Base-by-base conservation (phyloP, 495 filamentous ascomycete species). In the Beverwykella pulmonaria region DNA sequence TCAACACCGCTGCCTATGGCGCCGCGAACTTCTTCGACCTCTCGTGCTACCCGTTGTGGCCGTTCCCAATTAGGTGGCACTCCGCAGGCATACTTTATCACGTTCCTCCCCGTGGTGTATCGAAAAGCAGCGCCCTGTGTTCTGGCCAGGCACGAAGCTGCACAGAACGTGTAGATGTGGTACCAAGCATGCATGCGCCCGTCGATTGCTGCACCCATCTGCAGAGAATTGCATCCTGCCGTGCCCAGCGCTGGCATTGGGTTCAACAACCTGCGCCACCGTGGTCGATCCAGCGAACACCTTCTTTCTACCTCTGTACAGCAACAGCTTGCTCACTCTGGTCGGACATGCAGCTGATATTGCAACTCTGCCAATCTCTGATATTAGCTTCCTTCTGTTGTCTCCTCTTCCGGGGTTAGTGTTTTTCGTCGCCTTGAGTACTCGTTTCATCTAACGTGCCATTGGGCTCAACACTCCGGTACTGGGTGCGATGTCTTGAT, bases 351-450 rank as follows among this genome's bases (percentile, higher is more conserved):
- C 68, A 67, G 60, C 17, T 60, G 46, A 67, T 64, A 52, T 61
- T 70, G 54, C 68, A 57, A 9, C 57, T 32, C 53, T 32, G 48
- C n/a, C n/a, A n/a, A n/a, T n/a, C n/a, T n/a, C n/a, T n/a, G n/a
- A n/a, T n/a, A n/a, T n/a, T n/a, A 22, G 25, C 50, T 65, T 25
- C 61, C 17, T 27, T 46, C 26, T 53, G 53, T 71, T 1, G 86
- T 81, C 2, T 86, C 75, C 76, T 86, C 81, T 32, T 76, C 72
- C 20, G 69, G 67, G 53, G 75, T 79, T 46, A 88, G 48, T 25
- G 71, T 77, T 19, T 85, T 77, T 63, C 87, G 65, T 48, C 53
- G 74, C 0, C 86, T 86, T 10, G 68, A 61, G 71, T 89, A 59
- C 79, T 81, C 53, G 78, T 72, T 1, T 23, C 75, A 34, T 79